Evolutionary conservation across 345 rosid species (phyloP).

Genomic region (Clausena lansium): DNA sequence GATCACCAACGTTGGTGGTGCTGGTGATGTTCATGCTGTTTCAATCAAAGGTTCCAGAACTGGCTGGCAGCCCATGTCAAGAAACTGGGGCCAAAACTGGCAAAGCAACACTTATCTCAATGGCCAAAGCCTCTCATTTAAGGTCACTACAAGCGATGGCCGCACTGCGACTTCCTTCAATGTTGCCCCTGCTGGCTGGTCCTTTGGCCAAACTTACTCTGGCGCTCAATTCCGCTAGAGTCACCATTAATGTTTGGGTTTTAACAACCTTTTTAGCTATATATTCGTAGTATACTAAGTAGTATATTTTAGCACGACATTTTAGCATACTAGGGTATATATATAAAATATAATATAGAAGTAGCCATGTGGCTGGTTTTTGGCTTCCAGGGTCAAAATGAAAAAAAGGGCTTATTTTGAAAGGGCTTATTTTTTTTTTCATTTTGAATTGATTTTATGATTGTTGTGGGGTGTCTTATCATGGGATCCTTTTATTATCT

Average conservation of each 20-base stretch:
- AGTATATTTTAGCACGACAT: conserved; percentile 2
- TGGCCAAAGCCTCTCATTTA: conserved; percentile 72
- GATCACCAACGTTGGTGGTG: conserved; percentile 79
- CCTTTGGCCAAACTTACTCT: conserved; percentile 73
- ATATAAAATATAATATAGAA: conserved; percentile 8
- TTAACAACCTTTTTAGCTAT: conserved; percentile 5
- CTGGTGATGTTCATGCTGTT: conserved; percentile 69
- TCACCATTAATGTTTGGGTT: background rate
- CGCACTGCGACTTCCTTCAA: conserved; percentile 52
- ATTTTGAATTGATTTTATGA: conserved; percentile 18
- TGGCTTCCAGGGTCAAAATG: conserved; percentile 24
- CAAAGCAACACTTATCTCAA: conserved; percentile 66
- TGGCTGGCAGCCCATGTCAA: conserved; percentile 77
- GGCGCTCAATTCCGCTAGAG: conserved; percentile 52
- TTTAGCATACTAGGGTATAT: conserved; percentile 7
- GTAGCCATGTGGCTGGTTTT: background rate
- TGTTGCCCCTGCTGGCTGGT: conserved; percentile 68
- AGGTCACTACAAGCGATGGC: conserved; percentile 77
- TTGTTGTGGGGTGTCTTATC: background rate
- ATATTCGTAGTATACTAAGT: background rate
- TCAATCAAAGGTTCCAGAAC: conserved; percentile 63
- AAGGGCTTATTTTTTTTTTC: conserved; percentile 20
- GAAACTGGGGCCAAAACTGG: conserved; percentile 93
- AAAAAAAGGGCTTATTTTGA: conserved; percentile 35
- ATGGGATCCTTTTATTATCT: background rate